Conservation (phyloP, 2,329 filamentous ascomycete genomes). For the Pseudophaeomoniella oleicola region DNA sequence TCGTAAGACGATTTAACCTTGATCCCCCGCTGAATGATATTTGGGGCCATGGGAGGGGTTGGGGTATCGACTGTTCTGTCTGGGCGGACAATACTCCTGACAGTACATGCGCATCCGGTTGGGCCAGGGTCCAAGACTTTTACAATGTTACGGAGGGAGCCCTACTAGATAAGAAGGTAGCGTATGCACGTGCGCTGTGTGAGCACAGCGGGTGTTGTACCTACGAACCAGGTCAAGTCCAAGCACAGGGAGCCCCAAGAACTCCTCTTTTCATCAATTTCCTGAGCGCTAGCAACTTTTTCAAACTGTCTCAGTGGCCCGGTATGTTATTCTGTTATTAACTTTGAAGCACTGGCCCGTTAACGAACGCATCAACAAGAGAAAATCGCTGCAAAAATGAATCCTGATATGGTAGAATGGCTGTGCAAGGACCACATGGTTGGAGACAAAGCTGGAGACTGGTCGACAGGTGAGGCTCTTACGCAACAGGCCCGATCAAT, state of each 20-base stretch:
- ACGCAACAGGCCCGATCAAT: not conserved
- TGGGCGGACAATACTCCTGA: slow-evolving; percentile 89
- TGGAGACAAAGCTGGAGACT: slow-evolving; percentile 44
- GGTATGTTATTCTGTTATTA: not conserved
- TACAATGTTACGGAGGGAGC: slow-evolving; percentile 68
- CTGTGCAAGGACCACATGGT: slow-evolving; percentile 37
- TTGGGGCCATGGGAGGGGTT: slow-evolving; percentile 32
- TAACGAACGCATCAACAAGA: slow-evolving; percentile 37
- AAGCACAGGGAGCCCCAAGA: slow-evolving; percentile 15
- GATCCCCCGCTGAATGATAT: slow-evolving; percentile 31
- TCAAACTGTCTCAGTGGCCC: slow-evolving; percentile 83
- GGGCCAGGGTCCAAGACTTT: slow-evolving; percentile 82
- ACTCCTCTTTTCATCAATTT: slow-evolving; percentile 81
- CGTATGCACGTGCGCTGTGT: slow-evolving; percentile 58
- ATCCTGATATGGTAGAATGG: slow-evolving; percentile 55
- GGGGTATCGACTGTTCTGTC: slow-evolving; percentile 42
- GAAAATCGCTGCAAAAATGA: slow-evolving; percentile 73
- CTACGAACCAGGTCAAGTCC: slow-evolving; percentile 36
- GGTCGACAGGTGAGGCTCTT: slow-evolving; percentile 46
- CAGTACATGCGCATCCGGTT: slow-evolving; percentile 52
- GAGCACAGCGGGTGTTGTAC: slow-evolving; percentile 33
- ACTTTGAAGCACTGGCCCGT: not conserved
- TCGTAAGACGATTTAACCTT: slow-evolving; percentile 66
- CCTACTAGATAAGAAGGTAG: slow-evolving; percentile 69
- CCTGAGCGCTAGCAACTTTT: slow-evolving; percentile 83